These are phyloP conservation scores for Calonectria crousiana DNA, from an alignment of 2,329 filamentous ascomycete genomes.

Conservation along the genomic window DNA sequence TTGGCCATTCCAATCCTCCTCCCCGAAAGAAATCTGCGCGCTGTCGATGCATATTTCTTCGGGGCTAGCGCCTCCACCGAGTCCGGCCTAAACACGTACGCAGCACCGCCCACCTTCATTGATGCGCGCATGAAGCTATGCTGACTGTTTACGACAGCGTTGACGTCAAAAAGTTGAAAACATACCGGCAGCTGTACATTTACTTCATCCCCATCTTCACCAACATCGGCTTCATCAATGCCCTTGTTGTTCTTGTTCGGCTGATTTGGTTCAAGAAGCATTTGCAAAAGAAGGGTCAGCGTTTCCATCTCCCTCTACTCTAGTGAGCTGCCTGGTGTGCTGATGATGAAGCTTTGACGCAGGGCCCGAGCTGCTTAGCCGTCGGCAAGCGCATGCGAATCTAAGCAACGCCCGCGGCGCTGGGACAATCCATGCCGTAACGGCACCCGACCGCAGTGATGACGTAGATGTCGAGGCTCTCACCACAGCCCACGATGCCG, in stretches of 20 bases:
- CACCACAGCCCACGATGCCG: not conserved
- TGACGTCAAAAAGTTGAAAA: conserved; percentile 60
- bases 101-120: not conserved
- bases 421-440: too few species aligned
- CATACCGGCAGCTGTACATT: conserved; percentile 63
- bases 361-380: not conserved
- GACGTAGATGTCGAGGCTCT: not conserved
- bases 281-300: conserved; percentile 53
- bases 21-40: conserved; percentile 40
- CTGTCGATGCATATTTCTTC: conserved; percentile 63
- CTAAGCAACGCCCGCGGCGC: not conserved
- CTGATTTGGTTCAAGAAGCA: conserved; percentile 62
- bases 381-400: not conserved
- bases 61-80: conserved; percentile 62
- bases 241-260: conserved; percentile 59
- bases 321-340: conserved; percentile 21
- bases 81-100: conserved; percentile 63
- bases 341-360: not conserved
- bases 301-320: not conserved
- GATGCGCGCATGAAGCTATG: too few species aligned
- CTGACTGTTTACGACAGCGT: conserved; percentile 48
- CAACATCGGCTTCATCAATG: conserved; percentile 63
- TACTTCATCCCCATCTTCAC: conserved; percentile 63
- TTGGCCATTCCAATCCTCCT: conserved; percentile 33
- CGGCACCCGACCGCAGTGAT: not conserved